A percentile compares a stretch with the other conserved stretches of the same genome.
Evolutionary conservation across 495 filamentous ascomycete species (phyloP).

Genomic region (Rostrohypoxylon terebratum): DNA sequence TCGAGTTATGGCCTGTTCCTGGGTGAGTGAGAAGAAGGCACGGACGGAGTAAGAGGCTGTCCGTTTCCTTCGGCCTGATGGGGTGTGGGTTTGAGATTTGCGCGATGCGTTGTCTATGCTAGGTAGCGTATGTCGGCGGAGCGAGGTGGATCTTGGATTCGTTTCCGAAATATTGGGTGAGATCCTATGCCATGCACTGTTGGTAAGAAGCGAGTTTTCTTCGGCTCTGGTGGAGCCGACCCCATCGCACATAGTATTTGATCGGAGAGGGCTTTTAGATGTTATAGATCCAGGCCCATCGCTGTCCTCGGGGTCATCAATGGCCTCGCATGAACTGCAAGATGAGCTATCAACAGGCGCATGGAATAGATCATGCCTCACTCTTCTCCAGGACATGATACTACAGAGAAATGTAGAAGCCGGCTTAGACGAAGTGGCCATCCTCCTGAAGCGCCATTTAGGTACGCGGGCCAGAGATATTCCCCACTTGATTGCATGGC

Average conservation of each 20-base stretch:
- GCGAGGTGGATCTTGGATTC: conserved; percentile 30
- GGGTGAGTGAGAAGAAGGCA: conserved; percentile 82
- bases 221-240: conserved; percentile 7
- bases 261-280: conserved; percentile 23
- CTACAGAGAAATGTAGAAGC: conserved; percentile 43
- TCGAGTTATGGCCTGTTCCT: conserved; percentile 75
- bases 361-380: conserved; percentile 50
- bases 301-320: conserved; percentile 46
- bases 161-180: conserved; percentile 33
- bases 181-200: conserved; percentile 19
- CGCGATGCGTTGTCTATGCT: conserved; percentile 45
- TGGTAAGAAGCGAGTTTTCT: conserved; percentile 1
- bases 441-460: conserved; percentile 84
- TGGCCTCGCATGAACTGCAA: conserved; percentile 49
- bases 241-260: conserved; percentile 26
- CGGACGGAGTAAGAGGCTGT: conserved; percentile 73
- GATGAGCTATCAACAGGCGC: conserved; percentile 47
- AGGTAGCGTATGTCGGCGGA: conserved; percentile 67
- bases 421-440: conserved; percentile 42
- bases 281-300: conserved; percentile 16
- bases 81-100: conserved; percentile 63
- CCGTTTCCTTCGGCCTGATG: conserved; percentile 74
- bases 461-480: conserved; percentile 88
- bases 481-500: conserved; percentile 84
- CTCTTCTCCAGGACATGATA: conserved; percentile 46